These are phyloP conservation scores for Dactylellina haptotyla DNA, from an alignment of 2,329 filamentous ascomycete genomes.

Conservation along the genomic window DNA sequence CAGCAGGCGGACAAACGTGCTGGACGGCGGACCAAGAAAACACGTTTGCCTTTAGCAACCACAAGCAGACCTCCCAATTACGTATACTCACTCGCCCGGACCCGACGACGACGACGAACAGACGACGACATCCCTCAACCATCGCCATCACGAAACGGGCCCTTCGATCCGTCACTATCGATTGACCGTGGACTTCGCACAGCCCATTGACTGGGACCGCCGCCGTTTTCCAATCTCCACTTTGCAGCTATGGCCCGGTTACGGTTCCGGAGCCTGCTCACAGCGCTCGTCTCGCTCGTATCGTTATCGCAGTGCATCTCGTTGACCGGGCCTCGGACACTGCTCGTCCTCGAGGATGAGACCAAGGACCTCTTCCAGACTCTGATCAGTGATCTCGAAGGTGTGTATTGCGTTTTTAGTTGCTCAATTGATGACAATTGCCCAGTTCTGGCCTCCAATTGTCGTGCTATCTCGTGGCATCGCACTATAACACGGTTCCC, in stretches of 20 bases:
- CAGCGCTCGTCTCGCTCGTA: slow-evolving; percentile 51
- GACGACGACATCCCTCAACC: slow-evolving; percentile 19
- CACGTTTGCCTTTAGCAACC: slow-evolving; percentile 50
- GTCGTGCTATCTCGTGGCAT: slow-evolving; percentile 14
- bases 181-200: neutral
- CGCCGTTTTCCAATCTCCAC: slow-evolving; percentile 4
- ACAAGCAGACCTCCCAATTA: slow-evolving; percentile 22
- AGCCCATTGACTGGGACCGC: slow-evolving; percentile 40
- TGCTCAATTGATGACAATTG: slow-evolving; percentile 51
- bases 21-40: slow-evolving; percentile 54
- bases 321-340: slow-evolving; percentile 75
- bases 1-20: neutral
- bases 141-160: slow-evolving; percentile 6
- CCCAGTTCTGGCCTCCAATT: slow-evolving; percentile 56
- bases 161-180: slow-evolving; percentile 9
- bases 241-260: slow-evolving; percentile 40
- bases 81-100: slow-evolving; percentile 24
- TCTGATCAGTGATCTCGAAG: slow-evolving; percentile 77
- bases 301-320: slow-evolving; percentile 55
- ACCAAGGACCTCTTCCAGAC: slow-evolving; percentile 85
- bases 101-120: neutral
- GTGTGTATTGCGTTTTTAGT: slow-evolving; percentile 62
- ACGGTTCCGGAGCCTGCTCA: slow-evolving; percentile 43
- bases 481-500: too few species aligned
- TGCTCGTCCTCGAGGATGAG: slow-evolving; percentile 86